Conservation (phyloP, 345 rosid genomes). For the Salix koriyanagi region DNA sequence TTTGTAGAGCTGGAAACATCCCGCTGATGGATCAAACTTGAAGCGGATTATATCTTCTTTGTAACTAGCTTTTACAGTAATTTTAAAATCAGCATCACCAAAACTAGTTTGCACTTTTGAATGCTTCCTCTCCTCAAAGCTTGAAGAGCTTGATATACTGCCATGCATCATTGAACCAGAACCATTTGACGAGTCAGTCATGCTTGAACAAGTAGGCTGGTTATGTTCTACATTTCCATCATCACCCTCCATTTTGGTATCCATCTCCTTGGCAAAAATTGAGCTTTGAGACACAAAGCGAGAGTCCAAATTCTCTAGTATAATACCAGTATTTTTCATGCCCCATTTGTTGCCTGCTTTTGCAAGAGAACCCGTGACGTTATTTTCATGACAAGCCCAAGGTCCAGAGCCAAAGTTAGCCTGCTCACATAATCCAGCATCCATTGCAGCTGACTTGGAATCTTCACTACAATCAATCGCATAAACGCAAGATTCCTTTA, state of each 20-base stretch:
- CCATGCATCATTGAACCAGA: constrained; percentile 49
- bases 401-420: constrained; percentile 19
- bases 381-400: constrained; percentile 34
- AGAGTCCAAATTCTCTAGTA: constrained; percentile 31
- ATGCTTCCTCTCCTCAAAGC: constrained; percentile 44
- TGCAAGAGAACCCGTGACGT: constrained; percentile 16
- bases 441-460: constrained; percentile 24
- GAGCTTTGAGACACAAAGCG: constrained; percentile 30
- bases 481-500: constrained; percentile 9
- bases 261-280: constrained; percentile 37
- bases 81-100: constrained; percentile 36
- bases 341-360: constrained; percentile 17
- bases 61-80: constrained; percentile 76
- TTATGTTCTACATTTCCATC: constrained; percentile 39
- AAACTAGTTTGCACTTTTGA: constrained; percentile 26
- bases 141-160: constrained; percentile 55
- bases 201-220: constrained; percentile 47
- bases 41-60: constrained; percentile 69
- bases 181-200: constrained; percentile 63
- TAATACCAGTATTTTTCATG: constrained; percentile 21
- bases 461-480: constrained; percentile 27
- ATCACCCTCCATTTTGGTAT: constrained; percentile 37
- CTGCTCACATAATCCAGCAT: constrained; percentile 26
- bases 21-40: constrained; percentile 61
- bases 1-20: constrained; percentile 64